These are phyloP conservation scores for Graphilbum fragrans DNA, from an alignment of 2,329 filamentous ascomycete genomes.

Conservation along the genomic window DNA sequence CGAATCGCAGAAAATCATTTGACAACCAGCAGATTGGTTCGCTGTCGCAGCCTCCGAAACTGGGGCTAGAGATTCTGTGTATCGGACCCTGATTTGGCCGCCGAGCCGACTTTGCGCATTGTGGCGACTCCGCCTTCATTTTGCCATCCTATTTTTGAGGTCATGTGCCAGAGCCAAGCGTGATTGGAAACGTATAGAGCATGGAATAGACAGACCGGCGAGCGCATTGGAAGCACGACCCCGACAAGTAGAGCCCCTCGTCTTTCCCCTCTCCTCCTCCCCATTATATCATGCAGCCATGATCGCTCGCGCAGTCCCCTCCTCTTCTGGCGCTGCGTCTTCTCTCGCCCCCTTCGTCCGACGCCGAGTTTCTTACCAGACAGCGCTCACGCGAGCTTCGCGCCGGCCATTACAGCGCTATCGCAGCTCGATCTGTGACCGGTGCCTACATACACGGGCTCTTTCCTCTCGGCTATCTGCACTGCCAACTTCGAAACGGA, in stretches of 20 bases:
- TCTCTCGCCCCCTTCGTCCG: conserved; percentile 6
- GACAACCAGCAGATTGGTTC: background rate
- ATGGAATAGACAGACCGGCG: too few species aligned
- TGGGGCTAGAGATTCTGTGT: too few species aligned
- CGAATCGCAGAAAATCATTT: too few species aligned
- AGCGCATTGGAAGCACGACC: too few species aligned
- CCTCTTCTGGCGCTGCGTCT: conserved; percentile 1
- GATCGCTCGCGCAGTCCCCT: conserved; percentile 3
- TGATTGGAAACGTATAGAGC: too few species aligned
- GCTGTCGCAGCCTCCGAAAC: background rate
- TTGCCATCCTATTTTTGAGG: too few species aligned
- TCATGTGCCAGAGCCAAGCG: too few species aligned
- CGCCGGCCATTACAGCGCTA: background rate
- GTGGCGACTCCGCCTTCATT: too few species aligned
- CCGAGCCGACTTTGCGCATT: too few species aligned
- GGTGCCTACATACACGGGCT: conserved; percentile 6
- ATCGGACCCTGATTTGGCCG: too few species aligned
- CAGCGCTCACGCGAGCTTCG: background rate
- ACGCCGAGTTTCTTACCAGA: conserved; percentile 1
- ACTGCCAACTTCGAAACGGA: background rate
- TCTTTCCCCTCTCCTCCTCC: too few species aligned
- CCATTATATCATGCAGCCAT: conserved; percentile 4
- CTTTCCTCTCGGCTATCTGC: background rate
- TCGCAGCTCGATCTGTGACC: conserved; percentile 5
- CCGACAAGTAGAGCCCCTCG: too few species aligned